Evolutionary conservation across 164 flowering plant species (phyloP).

Genomic region (Chimonanthus salicifolius): DNA sequence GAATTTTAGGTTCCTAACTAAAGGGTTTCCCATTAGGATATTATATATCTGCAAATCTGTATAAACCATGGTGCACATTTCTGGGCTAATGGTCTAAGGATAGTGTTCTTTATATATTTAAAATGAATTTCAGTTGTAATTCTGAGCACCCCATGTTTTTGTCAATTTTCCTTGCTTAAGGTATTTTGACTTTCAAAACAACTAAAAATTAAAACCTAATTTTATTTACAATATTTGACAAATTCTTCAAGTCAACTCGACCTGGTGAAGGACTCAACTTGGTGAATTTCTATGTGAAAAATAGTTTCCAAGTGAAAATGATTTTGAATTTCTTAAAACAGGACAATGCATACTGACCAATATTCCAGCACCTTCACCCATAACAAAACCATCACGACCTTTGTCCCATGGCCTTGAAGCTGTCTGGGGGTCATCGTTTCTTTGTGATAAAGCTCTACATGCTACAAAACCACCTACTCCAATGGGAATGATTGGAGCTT

Average conservation of each 20-base stretch:
- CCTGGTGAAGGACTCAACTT: too few species aligned
- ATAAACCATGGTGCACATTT: neutral
- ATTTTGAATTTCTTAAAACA: neutral
- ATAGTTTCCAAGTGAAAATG: too few species aligned
- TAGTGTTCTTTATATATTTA: neutral
- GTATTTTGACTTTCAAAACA: too few species aligned
- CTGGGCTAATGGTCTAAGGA: neutral
- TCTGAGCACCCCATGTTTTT: neutral
- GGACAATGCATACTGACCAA: slow-evolving; percentile 50
- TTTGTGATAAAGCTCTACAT: slow-evolving; percentile 93
- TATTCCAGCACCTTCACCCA: slow-evolving; percentile 94
- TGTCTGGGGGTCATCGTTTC: slow-evolving; percentile 92
- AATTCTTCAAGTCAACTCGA: too few species aligned
- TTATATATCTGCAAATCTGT: too few species aligned
- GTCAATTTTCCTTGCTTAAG: neutral
- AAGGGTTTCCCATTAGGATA: neutral
- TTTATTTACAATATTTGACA: too few species aligned
- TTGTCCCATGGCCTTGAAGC: slow-evolving; percentile 99
- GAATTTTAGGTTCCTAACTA: neutral
- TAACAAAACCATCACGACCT: slow-evolving; percentile 89
- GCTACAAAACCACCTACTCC: slow-evolving; percentile 95
- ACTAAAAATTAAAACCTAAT: too few species aligned
- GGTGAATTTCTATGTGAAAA: too few species aligned
- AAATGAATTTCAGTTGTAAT: neutral
- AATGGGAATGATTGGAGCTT: slow-evolving; percentile 87